Conservation (phyloP, 1,284 basidiomycete genomes). For the Sporisorium scitamineum region DNA sequence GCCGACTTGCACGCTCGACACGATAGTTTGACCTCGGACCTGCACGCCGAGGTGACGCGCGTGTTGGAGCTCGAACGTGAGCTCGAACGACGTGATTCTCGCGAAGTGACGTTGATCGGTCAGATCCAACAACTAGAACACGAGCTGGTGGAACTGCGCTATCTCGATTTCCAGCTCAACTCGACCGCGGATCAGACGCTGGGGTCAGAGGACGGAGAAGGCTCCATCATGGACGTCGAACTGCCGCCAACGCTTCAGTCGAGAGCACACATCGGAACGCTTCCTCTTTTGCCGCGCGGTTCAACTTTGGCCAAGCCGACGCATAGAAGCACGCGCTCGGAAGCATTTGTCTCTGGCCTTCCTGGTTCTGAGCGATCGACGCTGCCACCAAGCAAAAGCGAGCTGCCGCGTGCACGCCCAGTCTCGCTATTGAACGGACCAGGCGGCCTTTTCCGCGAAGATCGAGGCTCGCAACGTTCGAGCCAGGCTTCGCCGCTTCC, state of each 20-base stretch:
- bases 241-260: constrained; percentile 23
- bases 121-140: constrained; percentile 47
- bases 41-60: constrained; percentile 60
- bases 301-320: constrained; percentile 21
- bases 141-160: constrained; percentile 41
- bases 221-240: constrained; percentile 45
- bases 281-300: constrained; percentile 18
- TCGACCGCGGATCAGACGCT: constrained; percentile 38
- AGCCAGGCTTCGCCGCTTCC: constrained; percentile 37
- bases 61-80: constrained; percentile 58
- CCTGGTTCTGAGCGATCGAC: constrained; percentile 24
- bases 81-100: constrained; percentile 50
- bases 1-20: constrained; percentile 43
- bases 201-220: constrained; percentile 42
- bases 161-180: constrained; percentile 41
- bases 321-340: constrained; percentile 29
- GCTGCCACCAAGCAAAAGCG: constrained; percentile 30
- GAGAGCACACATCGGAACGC: constrained; percentile 1
- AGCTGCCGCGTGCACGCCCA: constrained; percentile 34
- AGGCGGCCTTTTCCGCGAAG: constrained; percentile 35
- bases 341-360: constrained; percentile 30
- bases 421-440: constrained; percentile 47
- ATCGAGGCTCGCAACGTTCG: constrained; percentile 19
- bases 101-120: constrained; percentile 37
- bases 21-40: constrained; percentile 46